phyloP scores from a whole-genome alignment of 768 basidiomycete genomes.

The Boletus rufocinnamomeus region DNA sequence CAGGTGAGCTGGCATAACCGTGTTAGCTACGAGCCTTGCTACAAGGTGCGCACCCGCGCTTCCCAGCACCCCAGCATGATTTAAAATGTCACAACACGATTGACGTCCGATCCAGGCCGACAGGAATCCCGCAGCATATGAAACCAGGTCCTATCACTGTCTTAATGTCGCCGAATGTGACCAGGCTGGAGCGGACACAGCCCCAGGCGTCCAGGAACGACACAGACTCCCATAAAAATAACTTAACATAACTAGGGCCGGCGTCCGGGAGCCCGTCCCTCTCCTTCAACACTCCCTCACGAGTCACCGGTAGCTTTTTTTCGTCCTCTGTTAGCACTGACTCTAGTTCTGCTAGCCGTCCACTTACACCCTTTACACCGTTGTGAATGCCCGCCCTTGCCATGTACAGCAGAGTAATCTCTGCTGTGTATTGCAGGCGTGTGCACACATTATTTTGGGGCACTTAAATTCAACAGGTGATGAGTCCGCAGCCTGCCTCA shows the following conservation, averaged over 20 bases:
- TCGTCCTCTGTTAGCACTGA: background rate
- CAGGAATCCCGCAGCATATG: background rate
- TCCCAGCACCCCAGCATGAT: too few relatives aligned
- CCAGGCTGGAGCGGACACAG: background rate
- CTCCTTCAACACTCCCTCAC: background rate
- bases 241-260: background rate
- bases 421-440: conserved; percentile 30
- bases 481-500: background rate
- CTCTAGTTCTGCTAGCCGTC: background rate
- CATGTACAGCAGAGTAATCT: conserved; percentile 26
- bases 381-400: conserved; percentile 29
- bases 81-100: too few relatives aligned
- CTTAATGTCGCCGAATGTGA: background rate
- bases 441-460: conserved; percentile 19
- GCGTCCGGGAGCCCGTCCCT: background rate
- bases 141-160: background rate
- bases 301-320: background rate
- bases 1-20: too few relatives aligned
- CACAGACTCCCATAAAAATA: background rate
- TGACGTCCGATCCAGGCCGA: too few relatives aligned
- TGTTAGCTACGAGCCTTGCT: too few relatives aligned
- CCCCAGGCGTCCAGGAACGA: background rate
- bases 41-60: too few relatives aligned
- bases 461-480: conserved; percentile 4
- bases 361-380: conserved; percentile 14